These are phyloP conservation scores for Dactylellina drechsleri DNA, from an alignment of 2,329 filamentous ascomycete species.

Conservation along the genomic window DNA sequence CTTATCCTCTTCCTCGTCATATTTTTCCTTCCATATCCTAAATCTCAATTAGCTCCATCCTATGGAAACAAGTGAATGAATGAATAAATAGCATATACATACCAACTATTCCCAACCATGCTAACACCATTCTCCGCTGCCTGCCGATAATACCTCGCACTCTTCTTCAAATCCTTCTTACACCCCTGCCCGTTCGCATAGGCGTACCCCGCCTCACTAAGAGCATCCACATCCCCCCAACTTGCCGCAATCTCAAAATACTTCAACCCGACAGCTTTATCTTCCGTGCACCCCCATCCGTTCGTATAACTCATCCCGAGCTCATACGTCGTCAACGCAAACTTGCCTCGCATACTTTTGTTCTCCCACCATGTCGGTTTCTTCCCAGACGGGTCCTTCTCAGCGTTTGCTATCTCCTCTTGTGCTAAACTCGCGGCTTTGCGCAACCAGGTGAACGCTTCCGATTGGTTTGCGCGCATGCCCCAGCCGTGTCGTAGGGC, in stretches of 20 bases:
- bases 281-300: slow-evolving; percentile 95
- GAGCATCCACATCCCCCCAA: slow-evolving; percentile 96
- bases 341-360: slow-evolving; percentile 88
- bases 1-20: slow-evolving; percentile 72
- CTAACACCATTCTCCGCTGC: slow-evolving; percentile 93
- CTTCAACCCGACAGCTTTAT: slow-evolving; percentile 83
- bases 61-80: slow-evolving; percentile 6
- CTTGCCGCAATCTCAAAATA: slow-evolving; percentile 96
- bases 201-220: slow-evolving; percentile 94
- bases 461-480: slow-evolving; percentile 88
- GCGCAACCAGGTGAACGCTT: slow-evolving; percentile 90
- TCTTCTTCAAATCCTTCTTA: slow-evolving; percentile 96
- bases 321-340: slow-evolving; percentile 95
- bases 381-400: slow-evolving; percentile 69
- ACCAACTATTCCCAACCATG: slow-evolving; percentile 99
- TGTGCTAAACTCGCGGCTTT: slow-evolving; percentile 88
- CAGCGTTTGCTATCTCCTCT: slow-evolving; percentile 83
- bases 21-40: slow-evolving; percentile 98
- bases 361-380: slow-evolving; percentile 74
- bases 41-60: slow-evolving; percentile 7
- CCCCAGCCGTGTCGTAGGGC: slow-evolving; percentile 98
- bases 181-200: slow-evolving; percentile 93
- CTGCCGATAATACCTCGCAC: slow-evolving; percentile 86
- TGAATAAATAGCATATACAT: slow-evolving; percentile 62
- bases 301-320: slow-evolving; percentile 97